Evolutionary conservation across 106 monocot species (phyloP), one percentile per base, ranked within the genome.

Genomic region (Posidonia australis): DNA sequence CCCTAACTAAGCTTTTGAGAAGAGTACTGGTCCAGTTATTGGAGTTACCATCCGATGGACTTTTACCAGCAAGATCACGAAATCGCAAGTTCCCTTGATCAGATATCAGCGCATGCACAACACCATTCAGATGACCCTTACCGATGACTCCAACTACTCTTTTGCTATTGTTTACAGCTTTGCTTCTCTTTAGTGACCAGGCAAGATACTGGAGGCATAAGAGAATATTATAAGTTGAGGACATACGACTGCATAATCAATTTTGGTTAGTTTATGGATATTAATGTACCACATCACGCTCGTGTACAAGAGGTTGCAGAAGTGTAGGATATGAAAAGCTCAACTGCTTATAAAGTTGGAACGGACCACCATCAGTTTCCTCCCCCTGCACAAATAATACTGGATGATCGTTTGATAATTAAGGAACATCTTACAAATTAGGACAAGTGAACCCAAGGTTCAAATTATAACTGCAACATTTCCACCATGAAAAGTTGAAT

Each of bases 141-240:
- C 93, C 89, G 3, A 93, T 79, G 22, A 93, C 72, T 0, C 93
- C 93, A 0, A 89, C 83, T 0, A 89, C 89, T 44, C 43, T 79
- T 63, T 80, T 89, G 41, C 89, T 51, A 46, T 67, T 73, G 41
- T 85, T 86, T 25, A 93, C 93, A 68, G 93, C 93, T 76, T 93
- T 93, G 68, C 93, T 93, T 74, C 86, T 86, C 75, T 93, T 93
- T 47, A 89, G 69, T 58, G 89, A 93, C 93, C 93, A 93, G 7
- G 86, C 79, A 27, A 89, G 76, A 80, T 89, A 93, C 89, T 93
- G 79, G 44, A 77, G 52, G 28, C n/a, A 65, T 10, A n/a, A n/a
- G 27, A 65, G 64, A 68, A 20, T 11, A 41, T 10, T 17, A 51
- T 25, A 51, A 26, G 17, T 25, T 17, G 44, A 45, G 46, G 28